Conservation (phyloP, 768 basidiomycete species). For the Phylloporus arenicola region DNA sequence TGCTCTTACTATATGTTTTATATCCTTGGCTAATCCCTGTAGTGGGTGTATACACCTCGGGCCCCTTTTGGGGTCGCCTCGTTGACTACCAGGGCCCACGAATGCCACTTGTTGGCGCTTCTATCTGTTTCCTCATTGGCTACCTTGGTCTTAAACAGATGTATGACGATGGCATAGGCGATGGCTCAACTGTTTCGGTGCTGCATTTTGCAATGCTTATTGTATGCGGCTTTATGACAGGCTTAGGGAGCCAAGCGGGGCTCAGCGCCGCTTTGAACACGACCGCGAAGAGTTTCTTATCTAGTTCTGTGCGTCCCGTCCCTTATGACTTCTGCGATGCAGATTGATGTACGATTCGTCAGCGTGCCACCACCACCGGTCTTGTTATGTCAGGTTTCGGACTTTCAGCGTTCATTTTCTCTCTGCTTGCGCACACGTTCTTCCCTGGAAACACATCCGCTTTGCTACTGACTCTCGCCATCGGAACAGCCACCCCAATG, state of each 20-base stretch:
- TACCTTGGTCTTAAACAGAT: slow-evolving; percentile 71
- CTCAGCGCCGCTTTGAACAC: slow-evolving; percentile 68
- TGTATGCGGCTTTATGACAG: slow-evolving; percentile 65
- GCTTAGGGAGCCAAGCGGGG: slow-evolving; percentile 72
- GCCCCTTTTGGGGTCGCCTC: slow-evolving; percentile 75
- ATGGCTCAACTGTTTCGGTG: slow-evolving; percentile 34
- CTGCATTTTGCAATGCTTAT: slow-evolving; percentile 49
- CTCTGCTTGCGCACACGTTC: slow-evolving; percentile 61
- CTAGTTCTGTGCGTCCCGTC: slow-evolving; percentile 48
- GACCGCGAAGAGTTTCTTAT: slow-evolving; percentile 79
- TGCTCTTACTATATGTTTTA: neutral
- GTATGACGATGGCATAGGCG: slow-evolving; percentile 51
- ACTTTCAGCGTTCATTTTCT: slow-evolving; percentile 87
- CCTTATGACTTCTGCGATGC: neutral
- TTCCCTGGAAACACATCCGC: slow-evolving; percentile 77
- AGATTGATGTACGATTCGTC: neutral
- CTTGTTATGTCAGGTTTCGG: slow-evolving; percentile 85
- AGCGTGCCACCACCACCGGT: slow-evolving; percentile 74
- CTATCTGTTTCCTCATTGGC: slow-evolving; percentile 57
- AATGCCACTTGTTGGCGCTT: slow-evolving; percentile 56
- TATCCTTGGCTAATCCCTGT: neutral
- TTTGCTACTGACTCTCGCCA: slow-evolving; percentile 66
- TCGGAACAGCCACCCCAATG: slow-evolving; percentile 79
- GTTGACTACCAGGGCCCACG: slow-evolving; percentile 72
- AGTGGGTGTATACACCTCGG: slow-evolving; percentile 75